phyloP scores from a whole-genome alignment of 768 basidiomycete genomes.

The Dendrothele bispora region DNA sequence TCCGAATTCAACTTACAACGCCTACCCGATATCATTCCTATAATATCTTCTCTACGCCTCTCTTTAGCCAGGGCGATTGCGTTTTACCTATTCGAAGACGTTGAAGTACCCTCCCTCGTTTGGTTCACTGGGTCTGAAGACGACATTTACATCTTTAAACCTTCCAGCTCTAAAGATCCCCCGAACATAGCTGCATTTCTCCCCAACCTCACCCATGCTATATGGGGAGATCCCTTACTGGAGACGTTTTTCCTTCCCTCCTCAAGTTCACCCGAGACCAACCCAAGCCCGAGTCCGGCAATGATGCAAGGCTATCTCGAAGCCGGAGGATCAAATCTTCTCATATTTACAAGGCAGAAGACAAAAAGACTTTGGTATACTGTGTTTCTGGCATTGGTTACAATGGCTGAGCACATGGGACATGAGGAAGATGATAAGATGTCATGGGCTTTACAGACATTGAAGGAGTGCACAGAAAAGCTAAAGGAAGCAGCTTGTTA shows the following conservation, averaged over 20 bases:
- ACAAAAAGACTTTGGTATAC: constrained; percentile 82
- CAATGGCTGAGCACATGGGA: constrained; percentile 41
- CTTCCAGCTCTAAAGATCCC: constrained; percentile 9
- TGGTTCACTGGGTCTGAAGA: constrained; percentile 63
- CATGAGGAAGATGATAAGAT: constrained; percentile 20
- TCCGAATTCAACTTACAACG: too few relatives aligned
- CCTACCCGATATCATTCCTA: too few relatives aligned
- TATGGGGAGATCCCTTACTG: constrained; percentile 79
- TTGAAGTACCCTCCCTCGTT: constrained; percentile 66
- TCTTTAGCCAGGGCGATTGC: constrained; percentile 80
- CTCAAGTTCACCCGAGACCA: too few relatives aligned
- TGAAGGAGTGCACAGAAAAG: constrained; percentile 36
- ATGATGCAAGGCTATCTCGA: constrained; percentile 60
- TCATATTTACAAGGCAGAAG: constrained; percentile 63
- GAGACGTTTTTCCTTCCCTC: constrained; percentile 62
- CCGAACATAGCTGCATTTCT: constrained; percentile 44
- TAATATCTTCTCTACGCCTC: too few relatives aligned
- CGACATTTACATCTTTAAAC: constrained; percentile 52
- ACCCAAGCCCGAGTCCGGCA: constrained; percentile 26
- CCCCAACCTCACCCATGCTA: constrained; percentile 49
- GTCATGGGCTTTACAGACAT: constrained; percentile 41
- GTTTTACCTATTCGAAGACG: constrained; percentile 76
- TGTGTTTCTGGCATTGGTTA: constrained; percentile 58
- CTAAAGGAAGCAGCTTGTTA: constrained; percentile 39
- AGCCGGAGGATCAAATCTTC: constrained; percentile 46